Conservation (phyloP, 345 rosid genomes). For the Salix dunnii region DNA sequence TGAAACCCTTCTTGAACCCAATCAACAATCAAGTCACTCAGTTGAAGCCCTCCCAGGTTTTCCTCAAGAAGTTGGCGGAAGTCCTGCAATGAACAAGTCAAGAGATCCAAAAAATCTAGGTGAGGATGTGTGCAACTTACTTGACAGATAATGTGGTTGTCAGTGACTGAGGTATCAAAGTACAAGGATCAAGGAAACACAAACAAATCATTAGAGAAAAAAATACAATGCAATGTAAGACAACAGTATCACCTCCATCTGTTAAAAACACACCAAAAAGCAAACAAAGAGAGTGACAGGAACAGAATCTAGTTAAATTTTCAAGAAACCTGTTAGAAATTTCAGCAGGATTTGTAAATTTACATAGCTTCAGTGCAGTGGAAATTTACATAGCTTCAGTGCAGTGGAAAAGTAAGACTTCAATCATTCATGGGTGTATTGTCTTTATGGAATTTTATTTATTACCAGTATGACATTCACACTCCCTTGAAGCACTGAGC, state of each 20-base stretch:
- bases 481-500: constrained; percentile 80
- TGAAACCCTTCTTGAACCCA: constrained; percentile 98
- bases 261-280: background rate
- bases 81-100: constrained; percentile 44
- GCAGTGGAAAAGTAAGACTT: background rate
- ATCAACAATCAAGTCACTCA: constrained; percentile 56
- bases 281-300: background rate
- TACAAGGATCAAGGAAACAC: background rate
- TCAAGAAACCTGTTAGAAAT: background rate
- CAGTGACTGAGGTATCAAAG: background rate
- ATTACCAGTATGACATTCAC: constrained; percentile 72
- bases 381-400: constrained; percentile 5
- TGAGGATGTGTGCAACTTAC: constrained; percentile 1
- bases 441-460: background rate
- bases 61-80: constrained; percentile 81
- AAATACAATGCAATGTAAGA: background rate
- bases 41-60: constrained; percentile 50
- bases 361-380: constrained; percentile 1
- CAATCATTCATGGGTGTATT: constrained; percentile 3
- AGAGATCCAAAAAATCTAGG: constrained; percentile 15
- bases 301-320: background rate
- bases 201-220: background rate
- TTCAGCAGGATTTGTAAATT: background rate
- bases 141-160: background rate
- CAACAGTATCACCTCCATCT: background rate